Base-by-base conservation (phyloP, 2,329 filamentous ascomycete species). In the Cladosporium phlei region DNA sequence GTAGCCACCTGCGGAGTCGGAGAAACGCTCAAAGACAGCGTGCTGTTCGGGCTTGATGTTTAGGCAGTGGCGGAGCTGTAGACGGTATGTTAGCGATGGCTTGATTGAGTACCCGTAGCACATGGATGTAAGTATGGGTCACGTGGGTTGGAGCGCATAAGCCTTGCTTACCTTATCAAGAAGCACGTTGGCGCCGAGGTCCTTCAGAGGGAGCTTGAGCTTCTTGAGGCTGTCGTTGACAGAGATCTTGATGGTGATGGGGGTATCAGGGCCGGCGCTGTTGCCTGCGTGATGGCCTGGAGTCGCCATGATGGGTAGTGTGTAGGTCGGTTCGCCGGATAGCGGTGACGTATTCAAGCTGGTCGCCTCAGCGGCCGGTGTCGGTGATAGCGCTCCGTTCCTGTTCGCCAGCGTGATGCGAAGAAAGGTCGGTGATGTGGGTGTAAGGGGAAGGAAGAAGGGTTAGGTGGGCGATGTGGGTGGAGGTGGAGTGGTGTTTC, bases 141-240 rank as follows among this genome's bases (percentile, higher is more conserved):
- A 19, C 38, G 45, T 28, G 22, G 30, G 40, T 25, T 20, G 37
- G 14, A 32, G 43, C 29, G 30, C 16, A 37, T 37, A 32, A 37
- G 42, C 32, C 42, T 39, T 24, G 78, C 85, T 65, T 79, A 97
- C 93, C 80, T 91, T 94, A 60, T 81, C 75, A 59, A 90, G 88
- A 29, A 98, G 79, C 37, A 81, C 76, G 54, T 73, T 74, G 39
- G 85, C 80, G 53, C 80, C 81, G 47, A 97, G 82, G 57, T 97
- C 91, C 64, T 83, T 82, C 62, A 97, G 78, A 47, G 88, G 85
- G 55, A 97, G 78, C 78, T 95, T 96, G 73, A 94, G 86, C 59
- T 89, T 86, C 61, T 86, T 83, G 60, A 83, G 85, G 60, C 71
- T 73, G 50, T 87, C 87, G 62, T 89, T 81, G 62, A 85, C 81